Evolutionary conservation across 163 green algal species (phyloP), one percentile per base, ranked within the genome.

Genomic region (Trebouxiophyceae sp.): DNA sequence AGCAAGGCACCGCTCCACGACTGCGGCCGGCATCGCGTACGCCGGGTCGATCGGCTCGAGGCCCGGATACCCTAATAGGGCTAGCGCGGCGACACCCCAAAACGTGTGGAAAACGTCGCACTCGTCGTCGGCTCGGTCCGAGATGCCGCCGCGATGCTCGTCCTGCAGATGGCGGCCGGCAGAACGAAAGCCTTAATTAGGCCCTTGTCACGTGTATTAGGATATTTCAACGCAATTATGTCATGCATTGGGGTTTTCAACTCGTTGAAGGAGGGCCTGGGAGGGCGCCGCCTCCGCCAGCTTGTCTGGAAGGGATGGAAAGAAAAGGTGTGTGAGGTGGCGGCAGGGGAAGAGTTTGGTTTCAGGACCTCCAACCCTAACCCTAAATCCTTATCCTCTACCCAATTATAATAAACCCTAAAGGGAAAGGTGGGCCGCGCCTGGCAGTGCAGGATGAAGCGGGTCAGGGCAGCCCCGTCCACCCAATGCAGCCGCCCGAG

Each of bases 61-160:
- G 4, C 77, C 81, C 2, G 72, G 61, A 32, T 93, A 80, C 0
- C 84, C 86, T 88, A 98, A 84, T 28, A 98, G 79, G 3, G 80
- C 83, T 20, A 98, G 73, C 0, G 84, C 93, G 4, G 93, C 93
- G 30, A 99, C 85, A 27, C 94, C 94, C 62, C 98, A 99, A 61
- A 97, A 99, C 19, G 94, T 99, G 83, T 98, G 94, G 69, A 94
- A 99, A 7, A 98, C 85, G 64, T 99, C 94, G 2, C 86, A 90
- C 83, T 93, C 86, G 78, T 98, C 91, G n/a, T 97, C 92, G 0
- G 93, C 90, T 27, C 94, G 62, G 75, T 99, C 94, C 2, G 84
- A 92, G 65, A 99, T 98, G 33, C 94, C 94, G 2, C 94, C 94
- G 8, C 86, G 71, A 26, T 96, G 79, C 66, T 95, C 88, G 66